phyloP scores from a whole-genome alignment of 345 rosid species.

The Capsella bursapastoris region DNA sequence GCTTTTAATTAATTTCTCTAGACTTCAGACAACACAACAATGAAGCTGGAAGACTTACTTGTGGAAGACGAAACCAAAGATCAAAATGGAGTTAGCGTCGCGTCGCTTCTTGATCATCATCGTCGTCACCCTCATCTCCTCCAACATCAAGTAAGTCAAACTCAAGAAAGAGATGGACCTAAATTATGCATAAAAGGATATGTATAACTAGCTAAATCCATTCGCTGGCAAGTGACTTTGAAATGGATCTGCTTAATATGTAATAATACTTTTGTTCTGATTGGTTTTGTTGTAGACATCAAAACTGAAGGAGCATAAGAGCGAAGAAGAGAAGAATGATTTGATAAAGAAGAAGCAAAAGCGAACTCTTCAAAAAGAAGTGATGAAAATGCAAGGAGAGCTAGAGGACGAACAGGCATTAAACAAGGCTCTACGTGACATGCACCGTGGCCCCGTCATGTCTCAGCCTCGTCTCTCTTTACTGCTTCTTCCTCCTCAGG shows the following conservation, averaged over 20 bases:
- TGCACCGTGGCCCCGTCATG: constrained; percentile 63
- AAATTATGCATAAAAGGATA: background rate
- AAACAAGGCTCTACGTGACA: constrained; percentile 63
- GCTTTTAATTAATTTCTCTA: background rate
- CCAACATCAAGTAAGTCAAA: constrained; percentile 31
- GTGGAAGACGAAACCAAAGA: constrained; percentile 56
- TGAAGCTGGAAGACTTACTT: constrained; percentile 85
- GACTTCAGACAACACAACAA: constrained; percentile 31
- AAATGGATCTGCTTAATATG: too few species aligned
- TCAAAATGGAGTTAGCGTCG: constrained; percentile 35
- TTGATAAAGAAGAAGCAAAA: constrained; percentile 63
- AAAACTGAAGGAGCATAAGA: constrained; percentile 22
- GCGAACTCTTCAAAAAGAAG: constrained; percentile 25
- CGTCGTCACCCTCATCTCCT: constrained; percentile 27
- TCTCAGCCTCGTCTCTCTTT: constrained; percentile 64
- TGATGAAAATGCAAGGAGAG: constrained; percentile 65
- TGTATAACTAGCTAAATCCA: background rate
- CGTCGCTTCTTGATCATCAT: constrained; percentile 41
- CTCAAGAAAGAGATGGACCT: background rate
- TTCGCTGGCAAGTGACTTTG: background rate
- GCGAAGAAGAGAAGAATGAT: constrained; percentile 50
- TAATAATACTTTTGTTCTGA: background rate
- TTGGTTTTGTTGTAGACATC: constrained; percentile 15
- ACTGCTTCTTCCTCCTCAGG: constrained; percentile 82
- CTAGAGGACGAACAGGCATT: constrained; percentile 63